Evolutionary conservation across 2,329 filamentous ascomycete genomes (phyloP), one percentile per base, ranked within the genome.

Genomic region (Plectosphaerella plurivora): DNA sequence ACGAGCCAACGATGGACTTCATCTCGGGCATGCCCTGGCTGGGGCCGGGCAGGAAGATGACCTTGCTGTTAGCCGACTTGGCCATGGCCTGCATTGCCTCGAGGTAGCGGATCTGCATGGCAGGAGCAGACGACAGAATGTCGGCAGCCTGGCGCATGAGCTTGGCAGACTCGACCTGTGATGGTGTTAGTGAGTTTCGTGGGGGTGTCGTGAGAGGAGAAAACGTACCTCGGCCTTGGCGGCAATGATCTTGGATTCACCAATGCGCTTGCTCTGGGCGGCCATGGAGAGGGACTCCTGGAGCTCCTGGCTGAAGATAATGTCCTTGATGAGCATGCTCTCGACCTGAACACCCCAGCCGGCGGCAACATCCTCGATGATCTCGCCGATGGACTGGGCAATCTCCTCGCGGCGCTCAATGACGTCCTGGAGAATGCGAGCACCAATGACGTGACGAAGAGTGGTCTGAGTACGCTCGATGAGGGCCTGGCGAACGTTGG

Each of bases 21-120:
- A 80, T 53, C 47, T 56, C 49, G 68, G 41, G 71, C 64, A 86
- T 81, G 15, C 81, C 84, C 72, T 88, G 82, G 59, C 66, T 71
- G 46, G 69, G 66, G 10, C 76, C 83, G 10, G 88, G 88, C 63
- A 94, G 65, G 78, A 93, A 94, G 64, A 94, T 92, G 64, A 94
- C 88, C 74, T 95, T 95, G 73, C 81, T 85, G 72, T 92, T 95
- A 47, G 91, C 90, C 0, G 84, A 83, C 82, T 97, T 97, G 63
- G 94, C 94, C 93, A 99, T 99, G 42, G 90, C 83, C 70, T 97
- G 94, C 93, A 97, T 97, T 4, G 94, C 92, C 75, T 99, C 94
- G 60, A 99, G 87, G 71, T 97, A 97, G 60, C 92, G 81, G 75
- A 96, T 96, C 75, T 97, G 92, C 94, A 99, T 99, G 61, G 94